Evolutionary conservation across 1,139 yeast genomes (phyloP).

Genomic region (Zygosaccharomyces sapae): DNA sequence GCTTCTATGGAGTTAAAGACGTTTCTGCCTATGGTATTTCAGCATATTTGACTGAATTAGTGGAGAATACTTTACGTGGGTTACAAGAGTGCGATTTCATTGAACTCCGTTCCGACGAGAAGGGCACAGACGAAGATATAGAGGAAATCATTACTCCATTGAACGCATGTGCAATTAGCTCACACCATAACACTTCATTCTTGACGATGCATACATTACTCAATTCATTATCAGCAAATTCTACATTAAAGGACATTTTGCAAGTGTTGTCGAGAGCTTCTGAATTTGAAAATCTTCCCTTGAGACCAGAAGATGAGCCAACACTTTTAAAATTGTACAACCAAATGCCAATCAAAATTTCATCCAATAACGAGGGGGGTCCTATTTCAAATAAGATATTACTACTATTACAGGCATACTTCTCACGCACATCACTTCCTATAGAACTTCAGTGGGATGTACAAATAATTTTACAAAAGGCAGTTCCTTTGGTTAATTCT

Average conservation of each 20-base stretch:
- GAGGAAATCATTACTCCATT: slow-evolving; percentile 51
- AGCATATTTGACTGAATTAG: slow-evolving; percentile 74
- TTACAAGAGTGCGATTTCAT: slow-evolving; percentile 58
- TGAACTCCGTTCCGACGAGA: slow-evolving; percentile 47
- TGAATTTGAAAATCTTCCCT: slow-evolving; percentile 63
- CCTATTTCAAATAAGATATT: slow-evolving; percentile 69
- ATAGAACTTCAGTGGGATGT: slow-evolving; percentile 61
- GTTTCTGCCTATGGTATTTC: slow-evolving; percentile 66
- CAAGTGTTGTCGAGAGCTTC: slow-evolving; percentile 57
- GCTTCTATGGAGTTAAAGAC: slow-evolving; percentile 75
- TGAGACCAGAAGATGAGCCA: slow-evolving; percentile 56
- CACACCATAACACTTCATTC: slow-evolving; percentile 64
- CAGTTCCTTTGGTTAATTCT: slow-evolving; percentile 56
- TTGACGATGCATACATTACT: slow-evolving; percentile 58
- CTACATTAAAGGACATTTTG: slow-evolving; percentile 59
- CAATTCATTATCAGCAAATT: slow-evolving; percentile 48
- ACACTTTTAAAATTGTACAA: slow-evolving; percentile 50
- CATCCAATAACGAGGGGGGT: slow-evolving; percentile 37
- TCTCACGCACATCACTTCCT: slow-evolving; percentile 59
- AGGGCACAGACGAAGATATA: slow-evolving; percentile 39
- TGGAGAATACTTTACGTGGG: slow-evolving; percentile 69
- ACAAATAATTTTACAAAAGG: slow-evolving; percentile 45
- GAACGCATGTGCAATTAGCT: slow-evolving; percentile 70
- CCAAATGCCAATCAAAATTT: slow-evolving; percentile 57
- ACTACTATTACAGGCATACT: slow-evolving; percentile 74